Conservation (phyloP, 441 rosid species). For the Hura crepitans region DNA sequence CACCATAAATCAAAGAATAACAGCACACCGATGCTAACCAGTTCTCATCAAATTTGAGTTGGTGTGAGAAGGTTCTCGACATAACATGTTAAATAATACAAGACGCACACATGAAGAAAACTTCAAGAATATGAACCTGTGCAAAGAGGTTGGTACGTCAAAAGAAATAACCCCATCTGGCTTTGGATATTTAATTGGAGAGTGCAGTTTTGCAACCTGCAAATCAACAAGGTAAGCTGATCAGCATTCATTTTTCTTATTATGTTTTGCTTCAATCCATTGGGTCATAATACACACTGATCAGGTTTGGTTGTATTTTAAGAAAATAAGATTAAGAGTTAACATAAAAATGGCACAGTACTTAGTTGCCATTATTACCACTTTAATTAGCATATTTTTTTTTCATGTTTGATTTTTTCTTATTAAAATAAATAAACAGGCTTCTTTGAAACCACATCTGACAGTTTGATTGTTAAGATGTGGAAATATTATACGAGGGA, state of each 20-base stretch:
- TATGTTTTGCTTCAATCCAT: neutral
- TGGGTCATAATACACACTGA: no score
- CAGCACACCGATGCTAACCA: neutral
- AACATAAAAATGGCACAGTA: neutral
- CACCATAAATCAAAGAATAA: no score
- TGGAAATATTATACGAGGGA: neutral
- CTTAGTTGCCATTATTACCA: neutral
- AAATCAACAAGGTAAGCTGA: conserved; percentile 16
- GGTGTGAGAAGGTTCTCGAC: neutral
- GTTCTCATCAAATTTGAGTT: neutral
- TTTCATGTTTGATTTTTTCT: neutral
- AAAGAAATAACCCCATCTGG: conserved; percentile 86
- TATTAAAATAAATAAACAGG: neutral
- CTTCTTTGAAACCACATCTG: neutral
- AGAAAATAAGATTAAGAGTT: neutral
- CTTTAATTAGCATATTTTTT: neutral
- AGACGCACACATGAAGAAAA: neutral
- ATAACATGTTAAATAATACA: neutral
- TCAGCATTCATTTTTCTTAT: conserved; percentile 8
- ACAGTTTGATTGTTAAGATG: neutral
- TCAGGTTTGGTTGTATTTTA: neutral
- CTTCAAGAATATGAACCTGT: conserved; percentile 51
- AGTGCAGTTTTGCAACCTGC: conserved; percentile 65
- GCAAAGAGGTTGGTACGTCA: conserved; percentile 84
- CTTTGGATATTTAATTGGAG: conserved; percentile 70